Percentiles rank a stretch among this genome's conserved stretches.
phyloP scores from a whole-genome alignment of 2,329 filamentous ascomycete genomes.

The Ceratocystis destructans region DNA sequence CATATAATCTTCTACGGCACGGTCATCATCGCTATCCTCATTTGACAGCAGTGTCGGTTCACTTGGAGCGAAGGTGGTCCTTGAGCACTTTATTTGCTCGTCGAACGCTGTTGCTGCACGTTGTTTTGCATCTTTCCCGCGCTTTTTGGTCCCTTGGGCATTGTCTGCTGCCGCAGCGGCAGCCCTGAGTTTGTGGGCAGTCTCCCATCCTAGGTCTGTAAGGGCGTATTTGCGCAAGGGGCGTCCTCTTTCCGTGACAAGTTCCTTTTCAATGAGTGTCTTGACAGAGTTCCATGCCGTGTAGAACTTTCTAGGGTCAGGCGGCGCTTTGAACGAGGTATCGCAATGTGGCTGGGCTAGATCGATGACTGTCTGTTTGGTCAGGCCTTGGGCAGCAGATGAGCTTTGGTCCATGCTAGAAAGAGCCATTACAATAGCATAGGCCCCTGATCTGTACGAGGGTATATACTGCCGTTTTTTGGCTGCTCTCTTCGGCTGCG shows the following conservation, averaged over 20 bases:
- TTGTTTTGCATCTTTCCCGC: background rate
- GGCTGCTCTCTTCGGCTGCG: conserved; percentile 42
- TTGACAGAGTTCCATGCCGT: conserved; percentile 79
- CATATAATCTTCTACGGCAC: background rate
- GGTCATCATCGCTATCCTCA: background rate
- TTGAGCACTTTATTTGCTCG: background rate
- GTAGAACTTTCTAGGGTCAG: conserved; percentile 54
- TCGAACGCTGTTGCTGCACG: background rate
- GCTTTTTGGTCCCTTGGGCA: background rate
- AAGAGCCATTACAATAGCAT: conserved; percentile 56
- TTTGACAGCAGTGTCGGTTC: background rate
- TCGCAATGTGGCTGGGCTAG: conserved; percentile 59
- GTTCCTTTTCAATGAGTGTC: conserved; percentile 56
- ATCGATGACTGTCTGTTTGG: conserved; percentile 55
- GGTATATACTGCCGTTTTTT: conserved; percentile 59
- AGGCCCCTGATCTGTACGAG: conserved; percentile 56
- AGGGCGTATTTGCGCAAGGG: conserved; percentile 55
- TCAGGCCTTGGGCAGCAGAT: conserved; percentile 37
- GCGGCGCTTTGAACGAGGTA: conserved; percentile 54
- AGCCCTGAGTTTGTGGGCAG: conserved; percentile 47
- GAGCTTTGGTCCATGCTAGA: conserved; percentile 43
- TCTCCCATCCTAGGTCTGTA: conserved; percentile 67
- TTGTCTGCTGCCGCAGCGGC: conserved; percentile 18
- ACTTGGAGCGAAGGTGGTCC: background rate
- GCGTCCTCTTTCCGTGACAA: conserved; percentile 57